Conservation (phyloP, 129 eudicot genomes). For the Calendula officinalis region DNA sequence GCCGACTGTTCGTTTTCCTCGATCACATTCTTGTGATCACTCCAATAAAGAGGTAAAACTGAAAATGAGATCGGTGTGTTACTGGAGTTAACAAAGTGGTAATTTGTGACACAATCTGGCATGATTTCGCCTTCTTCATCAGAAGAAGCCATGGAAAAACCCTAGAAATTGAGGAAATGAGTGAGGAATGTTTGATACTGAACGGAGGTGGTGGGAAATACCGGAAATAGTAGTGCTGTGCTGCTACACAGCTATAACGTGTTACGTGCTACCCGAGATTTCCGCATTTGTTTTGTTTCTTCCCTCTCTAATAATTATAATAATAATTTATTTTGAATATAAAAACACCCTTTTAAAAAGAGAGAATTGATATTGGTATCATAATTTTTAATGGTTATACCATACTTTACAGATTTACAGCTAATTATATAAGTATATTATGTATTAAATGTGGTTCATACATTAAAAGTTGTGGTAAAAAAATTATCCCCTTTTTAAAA, state of each 20-base stretch:
- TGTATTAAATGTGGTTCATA: too few relatives aligned
- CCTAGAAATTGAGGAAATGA: slow-evolving; percentile 37
- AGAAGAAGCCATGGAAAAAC: slow-evolving; percentile 45
- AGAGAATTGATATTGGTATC: too few relatives aligned
- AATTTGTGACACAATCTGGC: slow-evolving; percentile 46
- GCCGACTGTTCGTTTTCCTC: not conserved
- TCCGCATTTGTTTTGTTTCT: not conserved
- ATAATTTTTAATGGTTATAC: too few relatives aligned
- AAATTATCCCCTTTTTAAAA: too few relatives aligned
- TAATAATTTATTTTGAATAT: too few relatives aligned
- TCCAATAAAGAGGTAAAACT: slow-evolving; percentile 48
- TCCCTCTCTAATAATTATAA: not conserved
- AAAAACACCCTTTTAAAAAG: too few relatives aligned
- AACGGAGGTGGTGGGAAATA: slow-evolving; percentile 21
- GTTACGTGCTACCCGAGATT: not conserved
- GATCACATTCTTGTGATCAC: slow-evolving; percentile 24
- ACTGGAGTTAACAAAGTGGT: slow-evolving; percentile 34
- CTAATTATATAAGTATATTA: too few relatives aligned
- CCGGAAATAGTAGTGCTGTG: not conserved
- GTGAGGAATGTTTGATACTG: too few relatives aligned
- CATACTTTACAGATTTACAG: too few relatives aligned
- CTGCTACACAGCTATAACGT: slow-evolving; percentile 16
- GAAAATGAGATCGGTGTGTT: slow-evolving; percentile 45
- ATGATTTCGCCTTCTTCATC: slow-evolving; percentile 74
- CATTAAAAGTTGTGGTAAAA: too few relatives aligned